A percentile compares a stretch with the other conserved stretches of the same genome.
These are phyloP conservation scores for Corrigiola litoralis DNA, from an alignment of 179 eudicot species.

Conservation along the genomic window DNA sequence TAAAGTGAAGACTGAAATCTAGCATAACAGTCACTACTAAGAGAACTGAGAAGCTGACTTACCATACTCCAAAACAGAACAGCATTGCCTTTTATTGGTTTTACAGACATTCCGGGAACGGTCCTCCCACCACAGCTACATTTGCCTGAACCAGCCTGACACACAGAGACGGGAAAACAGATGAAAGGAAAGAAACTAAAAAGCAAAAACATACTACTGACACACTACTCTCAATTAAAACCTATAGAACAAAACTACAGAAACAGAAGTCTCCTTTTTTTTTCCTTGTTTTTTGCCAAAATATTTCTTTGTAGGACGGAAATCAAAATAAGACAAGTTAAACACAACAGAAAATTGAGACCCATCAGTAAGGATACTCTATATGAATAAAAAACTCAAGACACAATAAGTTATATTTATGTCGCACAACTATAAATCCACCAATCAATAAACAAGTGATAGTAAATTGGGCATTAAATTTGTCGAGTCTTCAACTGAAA, in stretches of 20 bases:
- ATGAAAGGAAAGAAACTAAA: background rate
- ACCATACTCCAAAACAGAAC: constrained; percentile 99
- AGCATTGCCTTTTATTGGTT: constrained; percentile 89
- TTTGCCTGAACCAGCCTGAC: constrained; percentile 74
- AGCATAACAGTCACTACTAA: background rate
- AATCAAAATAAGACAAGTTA: too few species aligned
- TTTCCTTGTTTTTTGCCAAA: background rate
- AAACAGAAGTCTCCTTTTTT: background rate
- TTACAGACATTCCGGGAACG: constrained; percentile 68
- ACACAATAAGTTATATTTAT: too few species aligned
- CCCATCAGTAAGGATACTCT: too few species aligned
- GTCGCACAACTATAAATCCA: too few species aligned
- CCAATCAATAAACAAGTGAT: too few species aligned
- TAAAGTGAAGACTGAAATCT: background rate
- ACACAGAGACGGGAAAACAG: background rate
- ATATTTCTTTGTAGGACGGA: too few species aligned
- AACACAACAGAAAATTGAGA: too few species aligned
- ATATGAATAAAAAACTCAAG: too few species aligned
- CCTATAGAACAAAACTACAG: background rate
- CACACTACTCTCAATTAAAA: too few species aligned
- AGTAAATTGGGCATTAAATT: too few species aligned
- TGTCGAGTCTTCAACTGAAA: too few species aligned
- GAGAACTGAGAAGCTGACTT: constrained; percentile 24
- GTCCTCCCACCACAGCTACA: constrained; percentile 91
- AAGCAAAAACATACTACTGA: background rate